phyloP scores from a whole-genome alignment of 2,329 filamentous ascomycete genomes.

The Scopulariopsis brevicaulis region DNA sequence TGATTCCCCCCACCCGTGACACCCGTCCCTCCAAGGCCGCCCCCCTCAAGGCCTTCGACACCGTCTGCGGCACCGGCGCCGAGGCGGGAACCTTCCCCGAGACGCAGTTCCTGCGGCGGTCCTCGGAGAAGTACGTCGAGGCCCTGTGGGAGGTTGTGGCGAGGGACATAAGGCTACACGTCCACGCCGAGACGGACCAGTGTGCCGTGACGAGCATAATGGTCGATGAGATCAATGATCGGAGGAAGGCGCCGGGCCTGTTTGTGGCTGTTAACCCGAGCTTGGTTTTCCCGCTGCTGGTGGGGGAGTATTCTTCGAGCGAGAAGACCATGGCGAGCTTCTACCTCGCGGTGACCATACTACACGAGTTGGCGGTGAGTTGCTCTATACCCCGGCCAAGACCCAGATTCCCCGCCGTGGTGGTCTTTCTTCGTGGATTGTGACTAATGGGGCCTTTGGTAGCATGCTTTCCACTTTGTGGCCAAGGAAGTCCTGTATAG shows the following conservation, averaged over 20 bases:
- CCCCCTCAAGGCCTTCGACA: background rate
- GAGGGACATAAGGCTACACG: background rate
- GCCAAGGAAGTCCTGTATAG: background rate
- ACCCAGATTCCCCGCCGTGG: background rate
- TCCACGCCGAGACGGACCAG: background rate
- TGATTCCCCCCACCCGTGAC: slow-evolving; percentile 8
- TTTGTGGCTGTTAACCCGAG: slow-evolving; percentile 8
- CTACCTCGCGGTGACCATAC: slow-evolving; percentile 11
- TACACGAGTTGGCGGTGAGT: slow-evolving; percentile 18
- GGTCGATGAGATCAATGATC: too few relatives aligned
- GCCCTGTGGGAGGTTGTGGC: background rate
- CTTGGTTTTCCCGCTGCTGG: slow-evolving; percentile 14
- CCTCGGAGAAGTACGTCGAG: background rate
- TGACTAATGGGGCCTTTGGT: slow-evolving; percentile 5
- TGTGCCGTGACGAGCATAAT: background rate
- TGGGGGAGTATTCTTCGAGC: slow-evolving; percentile 10
- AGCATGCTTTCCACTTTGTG: background rate
- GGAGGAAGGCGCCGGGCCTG: background rate
- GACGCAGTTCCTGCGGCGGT: background rate
- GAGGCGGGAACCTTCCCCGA: background rate
- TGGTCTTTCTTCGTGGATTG: background rate
- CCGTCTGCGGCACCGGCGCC: background rate
- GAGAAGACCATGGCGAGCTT: slow-evolving; percentile 14
- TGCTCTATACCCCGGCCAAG: background rate
- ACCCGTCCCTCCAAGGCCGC: background rate